Evolutionary conservation across 768 basidiomycete species (phyloP).

Genomic region (Boletus vinaceobasis): DNA sequence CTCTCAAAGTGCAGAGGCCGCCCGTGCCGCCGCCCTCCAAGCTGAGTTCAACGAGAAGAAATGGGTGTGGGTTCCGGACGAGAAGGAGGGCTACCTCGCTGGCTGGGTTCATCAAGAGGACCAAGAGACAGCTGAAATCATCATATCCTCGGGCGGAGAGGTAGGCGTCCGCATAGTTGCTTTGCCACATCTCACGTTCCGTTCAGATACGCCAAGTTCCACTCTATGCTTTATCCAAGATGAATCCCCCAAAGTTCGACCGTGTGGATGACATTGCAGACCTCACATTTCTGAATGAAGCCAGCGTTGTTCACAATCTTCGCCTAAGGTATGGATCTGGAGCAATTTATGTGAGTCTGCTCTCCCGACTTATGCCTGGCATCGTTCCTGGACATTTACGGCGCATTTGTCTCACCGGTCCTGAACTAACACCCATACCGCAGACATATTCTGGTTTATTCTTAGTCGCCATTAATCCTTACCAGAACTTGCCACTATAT

Average conservation of each 20-base stretch:
- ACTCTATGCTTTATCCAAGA: constrained; percentile 82
- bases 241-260: constrained; percentile 99
- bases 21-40: constrained; percentile 82
- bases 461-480: constrained; percentile 97
- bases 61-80: constrained; percentile 98
- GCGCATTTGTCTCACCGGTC: not conserved
- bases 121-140: constrained; percentile 76
- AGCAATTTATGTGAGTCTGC: constrained; percentile 78
- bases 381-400: constrained; percentile 3
- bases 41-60: constrained; percentile 97
- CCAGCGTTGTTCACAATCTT: constrained; percentile 97
- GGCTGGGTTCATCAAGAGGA: constrained; percentile 92
- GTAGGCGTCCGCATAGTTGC: constrained; percentile 37
- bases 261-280: constrained; percentile 97
- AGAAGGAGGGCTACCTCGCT: constrained; percentile 87
- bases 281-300: constrained; percentile 96
- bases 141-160: constrained; percentile 83
- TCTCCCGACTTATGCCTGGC: not conserved
- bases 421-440: constrained; percentile 11
- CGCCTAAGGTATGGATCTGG: constrained; percentile 87
- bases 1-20: constrained; percentile 65
- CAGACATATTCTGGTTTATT: constrained; percentile 96
- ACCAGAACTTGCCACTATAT: constrained; percentile 88
- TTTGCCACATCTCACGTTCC: constrained; percentile 4
- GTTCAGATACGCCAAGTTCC: constrained; percentile 63